Base-by-base conservation (phyloP, 2,329 filamentous ascomycete species). In the Claviceps digitariae region DNA sequence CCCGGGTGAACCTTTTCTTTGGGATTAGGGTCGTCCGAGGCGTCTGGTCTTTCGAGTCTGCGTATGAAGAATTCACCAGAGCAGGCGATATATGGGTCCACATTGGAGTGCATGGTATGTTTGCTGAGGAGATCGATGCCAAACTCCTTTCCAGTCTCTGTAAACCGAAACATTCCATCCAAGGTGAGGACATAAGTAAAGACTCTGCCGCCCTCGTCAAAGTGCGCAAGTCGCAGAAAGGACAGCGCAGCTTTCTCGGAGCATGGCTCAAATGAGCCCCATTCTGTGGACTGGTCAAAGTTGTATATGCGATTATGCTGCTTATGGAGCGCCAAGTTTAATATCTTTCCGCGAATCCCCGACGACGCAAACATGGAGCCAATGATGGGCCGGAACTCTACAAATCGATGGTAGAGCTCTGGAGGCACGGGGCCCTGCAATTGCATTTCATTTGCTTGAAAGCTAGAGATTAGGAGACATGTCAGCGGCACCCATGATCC, bases 41-140 rank as follows among this genome's bases (percentile, higher is more conserved):
- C 66, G 29, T 73, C 67, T 0, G 76, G 73, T 15, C 74, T 72
- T 51, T 76, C 67, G 27, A 87, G 74, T 2, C 86, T 79, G 15
- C 89, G 81, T 57, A 97, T 78, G 66, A 96, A 93, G 68, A 97
- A 97, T 64, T 97, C 91, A 44, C 91, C 91, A 1, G 87, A 89
- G 65, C 84, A 96, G 23, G 90, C 91, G 58, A 96, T 88, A 66
- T 95, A 95, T 2, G 87, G 86, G 38, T 83, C 86, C 1, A 95
- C 90, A 66, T 96, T 84, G 58, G 87, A 91, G 71, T 97, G 91
- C 89, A 97, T 95, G 43, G 89, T 95, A 68, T 97, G 91, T 67
- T 97, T 97, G 67, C 84, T 90, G 62, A 97, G 71, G 67, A 96
- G 74, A 69, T 96, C 91, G 62, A 97, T 89, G 51, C 90, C 89